Base-by-base conservation (phyloP, 23 red algal genomes). In the Cyanidioschyzon merolae region DNA sequence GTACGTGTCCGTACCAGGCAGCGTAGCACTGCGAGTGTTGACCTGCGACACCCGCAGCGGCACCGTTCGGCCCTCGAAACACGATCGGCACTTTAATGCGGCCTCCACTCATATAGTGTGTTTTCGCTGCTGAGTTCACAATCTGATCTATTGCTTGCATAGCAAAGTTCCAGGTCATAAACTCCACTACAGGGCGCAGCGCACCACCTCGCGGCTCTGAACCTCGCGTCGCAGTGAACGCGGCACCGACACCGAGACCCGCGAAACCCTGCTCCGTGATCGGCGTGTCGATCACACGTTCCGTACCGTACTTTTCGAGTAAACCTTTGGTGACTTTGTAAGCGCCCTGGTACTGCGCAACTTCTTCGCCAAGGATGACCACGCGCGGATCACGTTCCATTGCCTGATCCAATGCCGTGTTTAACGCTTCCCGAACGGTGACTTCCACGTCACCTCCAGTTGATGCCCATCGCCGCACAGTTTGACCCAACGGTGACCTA, bases 61-160 rank as follows among this genome's bases (percentile, higher is more conserved):
- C 76, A 16, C 94, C 94, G 75, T 98, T 98, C 34, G 94, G 94
- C 1, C 94, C 94, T 31, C 94, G 85, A 83, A 98, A 98, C 41
- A 98, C 94, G 67, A 98, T 92, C 17, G 94, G 94, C 17, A 87
- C 86, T 32, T 89, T 83, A 80, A 98, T 90, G 37, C 86, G 67
- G 27, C 94, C 94, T 1, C 82, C 88, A 37, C 83, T 90, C 94
- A 98, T 98, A 76, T 98, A 98, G 80, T 84, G 75, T 0, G 88
- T 91, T 83, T 98, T 98, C 0, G 94, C 94, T 25, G 94, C 94
- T 1, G 84, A 89, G 82, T 98, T 98, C 71, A 98, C 89, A 79
- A 98, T 91, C 27, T 98, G 94, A 77, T 98, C 94, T 35, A 98
- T 98, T 34, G 88, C 94, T 78, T 98, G 94, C 94, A 98, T 98